Conservation (phyloP, 805 yeast species). For the Scheffersomyces amazonensis region DNA sequence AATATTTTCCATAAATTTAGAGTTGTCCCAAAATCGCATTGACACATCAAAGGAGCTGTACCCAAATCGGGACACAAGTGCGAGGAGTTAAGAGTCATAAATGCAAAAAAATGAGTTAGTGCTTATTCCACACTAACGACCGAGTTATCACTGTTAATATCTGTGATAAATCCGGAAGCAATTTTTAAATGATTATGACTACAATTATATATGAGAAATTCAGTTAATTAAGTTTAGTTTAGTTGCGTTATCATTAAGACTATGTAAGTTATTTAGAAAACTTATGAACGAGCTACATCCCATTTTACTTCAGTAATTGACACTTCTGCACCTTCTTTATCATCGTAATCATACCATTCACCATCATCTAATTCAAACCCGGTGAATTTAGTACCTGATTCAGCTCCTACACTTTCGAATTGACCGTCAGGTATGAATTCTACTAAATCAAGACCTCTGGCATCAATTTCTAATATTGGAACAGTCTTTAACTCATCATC, state of each 20-base stretch:
- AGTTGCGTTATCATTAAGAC: too few species aligned
- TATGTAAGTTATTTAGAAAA: too few species aligned
- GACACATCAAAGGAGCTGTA: not conserved
- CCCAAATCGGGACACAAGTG: not conserved
- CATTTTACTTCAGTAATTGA: conserved; percentile 73
- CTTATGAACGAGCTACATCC: conserved; percentile 44
- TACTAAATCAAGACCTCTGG: conserved; percentile 77
- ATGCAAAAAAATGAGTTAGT: too few species aligned
- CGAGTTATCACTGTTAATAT: too few species aligned
- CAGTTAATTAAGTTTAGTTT: too few species aligned
- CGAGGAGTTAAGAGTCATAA: too few species aligned
- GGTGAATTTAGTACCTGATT: conserved; percentile 47
- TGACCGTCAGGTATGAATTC: conserved; percentile 67
- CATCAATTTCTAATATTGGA: conserved; percentile 65
- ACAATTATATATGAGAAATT: too few species aligned
- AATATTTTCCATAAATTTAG: not conserved
- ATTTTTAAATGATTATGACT: too few species aligned
- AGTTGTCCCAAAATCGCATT: not conserved
- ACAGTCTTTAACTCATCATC: conserved; percentile 45
- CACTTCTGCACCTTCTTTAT: conserved; percentile 74
- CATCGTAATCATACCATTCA: conserved; percentile 97
- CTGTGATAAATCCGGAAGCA: too few species aligned
- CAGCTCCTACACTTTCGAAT: conserved; percentile 55
- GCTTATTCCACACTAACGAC: too few species aligned
- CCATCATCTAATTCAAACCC: conserved; percentile 73